Evolutionary conservation across 495 filamentous ascomycete species (phyloP), one percentile per base, ranked within the genome.

Genomic region (Tuber microsphaerosporum): DNA sequence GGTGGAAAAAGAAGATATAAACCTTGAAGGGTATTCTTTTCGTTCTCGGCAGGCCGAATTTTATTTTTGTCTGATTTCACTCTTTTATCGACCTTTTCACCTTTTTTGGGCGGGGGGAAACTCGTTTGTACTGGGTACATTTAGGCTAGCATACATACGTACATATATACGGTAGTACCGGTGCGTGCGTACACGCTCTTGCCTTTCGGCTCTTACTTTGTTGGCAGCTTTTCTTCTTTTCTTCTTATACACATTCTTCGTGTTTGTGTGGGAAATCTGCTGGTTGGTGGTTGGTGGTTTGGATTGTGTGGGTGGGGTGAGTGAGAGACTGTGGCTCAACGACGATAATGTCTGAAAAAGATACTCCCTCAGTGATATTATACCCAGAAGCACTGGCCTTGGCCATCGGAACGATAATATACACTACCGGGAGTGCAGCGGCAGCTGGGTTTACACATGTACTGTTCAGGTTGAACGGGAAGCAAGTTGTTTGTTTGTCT

Each of bases 401-500:
- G 45, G 69, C 75, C 7, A 34, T 75, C 26, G 71, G 72, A 37
- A 74, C 81, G 48, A 78, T 81, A 46, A 42, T 78, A 75, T 81
- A 75, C 26, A 81, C 79, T 34, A 45, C 48, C 22, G 75, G 79
- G 37, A 81, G 79, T 22, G 75, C 56, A 26, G 31, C 73, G 9
- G 70, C 75, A 10, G 79, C 79, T 34, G 75, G 73, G 37, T 75
- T 81, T 39, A 81, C 79, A 45, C 79, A 81, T 75, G 19, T 81
- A 17, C 71, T 81, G 37, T 81, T 81, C 39, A 70, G 79, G 31
- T 73, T 81, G n/a, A 81, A 81, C 72, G 77, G 77, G 65, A 81
- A 81, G 69, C 73, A 78, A 51, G 79, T 74, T 42, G 75, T 78
- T 48, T 81, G 79, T 81, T 34, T 73, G 79, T 78, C 46, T 43